These are phyloP conservation scores for Debaryomyces nepalensis DNA, from an alignment of 1,139 yeast species.

Conservation along the genomic window DNA sequence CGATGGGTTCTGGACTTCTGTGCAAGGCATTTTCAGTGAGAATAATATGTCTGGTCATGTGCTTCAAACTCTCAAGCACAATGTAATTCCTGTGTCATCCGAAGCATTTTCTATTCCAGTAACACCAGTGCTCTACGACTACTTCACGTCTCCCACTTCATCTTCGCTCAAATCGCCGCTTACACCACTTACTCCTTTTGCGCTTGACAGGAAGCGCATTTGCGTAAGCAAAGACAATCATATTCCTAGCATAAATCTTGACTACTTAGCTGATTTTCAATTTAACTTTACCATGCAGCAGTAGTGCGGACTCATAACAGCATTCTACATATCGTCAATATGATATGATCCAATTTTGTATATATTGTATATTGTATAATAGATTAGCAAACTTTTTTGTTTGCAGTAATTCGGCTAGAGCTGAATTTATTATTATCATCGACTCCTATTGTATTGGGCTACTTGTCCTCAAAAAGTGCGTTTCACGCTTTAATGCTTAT, in stretches of 20 bases:
- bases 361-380: slow-evolving; percentile 7
- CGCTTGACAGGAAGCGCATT: slow-evolving; percentile 9
- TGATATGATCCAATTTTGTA: slow-evolving; percentile 1
- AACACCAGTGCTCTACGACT: slow-evolving; percentile 6
- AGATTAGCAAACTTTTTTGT: background rate
- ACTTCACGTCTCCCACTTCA: slow-evolving; percentile 14
- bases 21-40: slow-evolving; percentile 9
- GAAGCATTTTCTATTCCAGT: slow-evolving; percentile 6
- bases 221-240: background rate
- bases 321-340: background rate
- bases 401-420: slow-evolving; percentile 6
- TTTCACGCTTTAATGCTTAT: background rate
- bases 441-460: slow-evolving; percentile 1
- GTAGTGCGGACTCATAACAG: background rate
- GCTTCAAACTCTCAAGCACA: background rate
- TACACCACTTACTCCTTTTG: slow-evolving; percentile 22
- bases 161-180: slow-evolving; percentile 17
- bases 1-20: slow-evolving; percentile 33
- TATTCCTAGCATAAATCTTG: slow-evolving; percentile 5
- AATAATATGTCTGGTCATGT: background rate
- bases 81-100: background rate
- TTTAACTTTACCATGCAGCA: slow-evolving; percentile 3
- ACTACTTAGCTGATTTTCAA: slow-evolving; percentile 1
- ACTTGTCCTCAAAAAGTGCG: background rate
- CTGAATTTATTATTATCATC: background rate